phyloP scores from a whole-genome alignment of 2,329 filamentous ascomycete genomes.

The Neurospora crassa region DNA sequence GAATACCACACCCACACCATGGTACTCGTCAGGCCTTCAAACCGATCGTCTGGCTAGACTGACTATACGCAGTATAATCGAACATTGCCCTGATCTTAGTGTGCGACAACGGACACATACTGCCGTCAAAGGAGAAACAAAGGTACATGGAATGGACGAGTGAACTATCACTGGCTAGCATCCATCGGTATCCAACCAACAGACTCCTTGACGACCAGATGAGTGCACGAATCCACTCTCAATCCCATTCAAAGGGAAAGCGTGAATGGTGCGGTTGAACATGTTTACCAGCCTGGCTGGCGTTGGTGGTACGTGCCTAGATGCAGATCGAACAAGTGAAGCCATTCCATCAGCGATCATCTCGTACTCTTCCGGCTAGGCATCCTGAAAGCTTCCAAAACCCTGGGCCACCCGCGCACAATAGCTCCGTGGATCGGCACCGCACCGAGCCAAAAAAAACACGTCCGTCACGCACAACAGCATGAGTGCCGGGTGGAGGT shows the following conservation, averaged over 20 bases:
- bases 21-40: too few relatives aligned
- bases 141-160: not conserved
- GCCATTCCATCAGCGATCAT: not conserved
- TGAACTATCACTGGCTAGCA: not conserved
- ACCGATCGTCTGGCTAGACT: too few relatives aligned
- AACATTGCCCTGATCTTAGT: not conserved
- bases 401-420: not conserved
- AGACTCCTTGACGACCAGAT: not conserved
- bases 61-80: not conserved
- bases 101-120: not conserved
- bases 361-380: not conserved
- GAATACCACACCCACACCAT: not conserved
- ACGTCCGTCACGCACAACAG: not conserved
- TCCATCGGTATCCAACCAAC: not conserved
- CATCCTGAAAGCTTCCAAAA: not conserved
- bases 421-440: not conserved
- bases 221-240: not conserved
- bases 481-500: not conserved
- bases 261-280: not conserved
- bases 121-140: not conserved
- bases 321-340: not conserved
- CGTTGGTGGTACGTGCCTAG: not conserved
- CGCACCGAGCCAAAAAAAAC: not conserved
- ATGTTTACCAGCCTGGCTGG: not conserved
- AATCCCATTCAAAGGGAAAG: not conserved